phyloP scores from a whole-genome alignment of 495 filamentous ascomycete species.

The Parathielavia hyrcaniae region DNA sequence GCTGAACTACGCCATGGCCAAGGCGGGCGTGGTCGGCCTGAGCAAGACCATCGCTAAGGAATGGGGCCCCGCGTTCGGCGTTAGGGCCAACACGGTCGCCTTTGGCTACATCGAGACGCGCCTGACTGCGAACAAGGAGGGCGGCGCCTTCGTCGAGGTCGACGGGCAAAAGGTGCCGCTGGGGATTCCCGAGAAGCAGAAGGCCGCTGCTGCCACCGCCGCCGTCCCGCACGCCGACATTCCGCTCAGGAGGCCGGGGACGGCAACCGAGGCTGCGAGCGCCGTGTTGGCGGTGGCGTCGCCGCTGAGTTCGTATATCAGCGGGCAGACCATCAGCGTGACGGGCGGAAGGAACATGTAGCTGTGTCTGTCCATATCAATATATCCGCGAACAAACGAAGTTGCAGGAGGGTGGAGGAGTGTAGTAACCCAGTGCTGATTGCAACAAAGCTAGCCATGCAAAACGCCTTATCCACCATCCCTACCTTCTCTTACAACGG shows the following conservation, averaged over 20 bases:
- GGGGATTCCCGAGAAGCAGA: slow-evolving; percentile 58
- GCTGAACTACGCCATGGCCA: slow-evolving; percentile 77
- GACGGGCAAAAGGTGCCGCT: slow-evolving; percentile 72
- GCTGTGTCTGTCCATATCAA: background rate
- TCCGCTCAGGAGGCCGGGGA: slow-evolving; percentile 67
- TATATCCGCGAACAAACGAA: background rate
- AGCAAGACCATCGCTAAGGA: slow-evolving; percentile 87
- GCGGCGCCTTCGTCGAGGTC: slow-evolving; percentile 67
- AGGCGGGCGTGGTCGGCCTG: slow-evolving; percentile 71
- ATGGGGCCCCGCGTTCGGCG: slow-evolving; percentile 80
- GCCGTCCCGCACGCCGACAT: slow-evolving; percentile 57
- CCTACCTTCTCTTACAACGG: slow-evolving; percentile 13
- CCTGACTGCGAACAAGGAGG: slow-evolving; percentile 73
- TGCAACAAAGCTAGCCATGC: background rate
- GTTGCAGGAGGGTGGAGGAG: background rate
- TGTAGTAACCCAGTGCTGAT: slow-evolving; percentile 7
- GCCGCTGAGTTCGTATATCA: slow-evolving; percentile 73
- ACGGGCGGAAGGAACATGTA: slow-evolving; percentile 82
- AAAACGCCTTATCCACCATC: slow-evolving; percentile 21
- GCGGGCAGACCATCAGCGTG: slow-evolving; percentile 76
- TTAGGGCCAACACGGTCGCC: slow-evolving; percentile 75
- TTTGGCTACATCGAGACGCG: slow-evolving; percentile 75
- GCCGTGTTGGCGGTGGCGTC: slow-evolving; percentile 74
- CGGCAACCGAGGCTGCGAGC: slow-evolving; percentile 70
- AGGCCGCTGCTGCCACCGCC: slow-evolving; percentile 17